Evolutionary conservation across 768 basidiomycete genomes (phyloP), one percentile per base, ranked within the genome.

Genomic region (Russula virescens): DNA sequence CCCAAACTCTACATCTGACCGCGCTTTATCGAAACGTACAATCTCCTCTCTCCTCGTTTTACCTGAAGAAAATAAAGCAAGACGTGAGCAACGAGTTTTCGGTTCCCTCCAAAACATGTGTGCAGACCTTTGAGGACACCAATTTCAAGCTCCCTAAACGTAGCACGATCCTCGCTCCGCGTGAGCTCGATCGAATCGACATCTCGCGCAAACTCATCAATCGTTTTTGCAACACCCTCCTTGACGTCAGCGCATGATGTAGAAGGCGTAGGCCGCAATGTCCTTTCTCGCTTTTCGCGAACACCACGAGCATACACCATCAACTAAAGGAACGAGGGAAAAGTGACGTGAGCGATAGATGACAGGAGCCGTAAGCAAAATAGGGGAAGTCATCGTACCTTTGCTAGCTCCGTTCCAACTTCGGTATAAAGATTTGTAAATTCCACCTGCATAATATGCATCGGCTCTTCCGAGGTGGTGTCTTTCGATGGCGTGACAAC

Each of bases 11-110:
- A 84, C 80, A 70, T 98, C 94, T 34, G 79, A 80, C 63, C 84
- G 84, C 1, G 93, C 94, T 67, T 83, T 84, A 58, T 86, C 79
- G 72, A 92, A 94, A 5, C 91, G 83, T 19, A 79, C 77, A 26
- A 92, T 88, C 69, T 97, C 94, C 71, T 94, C 93, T 67, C 82
- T 82, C 66, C 89, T 84, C 62, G 89, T 91, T 54, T 83, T 85
- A 45, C 87, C 94, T 96, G 69, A 45, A 49, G 5, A 31, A 31
- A 31, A 8, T 4, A 46, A 28, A 7, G 0, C 2, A 13, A 1
- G 50, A 53, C 31, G 61, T 23, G 31, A 46, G 60, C 46, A 64
- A 56, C 26, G 59, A 31, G 8, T 13, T 23, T 43, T 23, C 54
- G 49, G 58, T 23, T n/a, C 61, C 62, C 25, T 42, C 49, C 18